Conservation (phyloP, 306 rosid genomes). For the Lathyrus sativus region DNA sequence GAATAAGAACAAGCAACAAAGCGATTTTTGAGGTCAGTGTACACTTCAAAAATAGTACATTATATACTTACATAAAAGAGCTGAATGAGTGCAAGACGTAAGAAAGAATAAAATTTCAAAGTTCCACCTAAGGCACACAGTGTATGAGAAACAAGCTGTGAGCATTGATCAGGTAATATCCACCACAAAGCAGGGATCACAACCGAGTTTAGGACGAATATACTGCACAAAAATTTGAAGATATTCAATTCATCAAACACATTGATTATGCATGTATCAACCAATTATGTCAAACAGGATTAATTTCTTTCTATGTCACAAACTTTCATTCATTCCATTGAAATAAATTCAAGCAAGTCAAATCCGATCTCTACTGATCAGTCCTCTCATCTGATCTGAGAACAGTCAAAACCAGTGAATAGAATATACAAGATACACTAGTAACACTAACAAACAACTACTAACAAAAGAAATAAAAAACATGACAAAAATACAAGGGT, state of each 20-base stretch:
- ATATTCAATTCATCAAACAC: slow-evolving; percentile 30
- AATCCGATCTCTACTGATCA: not conserved
- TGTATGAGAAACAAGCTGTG: slow-evolving; percentile 51
- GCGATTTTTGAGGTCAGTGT: not conserved
- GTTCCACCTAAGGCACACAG: slow-evolving; percentile 49
- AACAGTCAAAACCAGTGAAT: too few species aligned
- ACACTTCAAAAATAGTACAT: slow-evolving; percentile 2
- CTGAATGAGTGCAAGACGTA: slow-evolving; percentile 64
- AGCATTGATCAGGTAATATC: slow-evolving; percentile 76
- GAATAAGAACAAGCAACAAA: slow-evolving; percentile 7
- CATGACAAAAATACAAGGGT: too few species aligned
- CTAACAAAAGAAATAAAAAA: too few species aligned
- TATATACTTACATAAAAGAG: slow-evolving; percentile 78
- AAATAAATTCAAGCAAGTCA: too few species aligned
- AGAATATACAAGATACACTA: too few species aligned
- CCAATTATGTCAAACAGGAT: not conserved
- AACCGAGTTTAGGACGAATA: slow-evolving; percentile 65
- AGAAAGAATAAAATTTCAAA: slow-evolving; percentile 66
- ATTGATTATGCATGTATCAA: not conserved
- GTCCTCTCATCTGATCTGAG: not conserved
- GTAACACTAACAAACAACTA: too few species aligned
- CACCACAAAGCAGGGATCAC: slow-evolving; percentile 70
- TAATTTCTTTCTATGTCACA: too few species aligned
- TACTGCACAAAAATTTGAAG: slow-evolving; percentile 55
- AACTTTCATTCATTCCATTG: too few species aligned